These are phyloP conservation scores for Lasiosphaeris hirsuta DNA, from an alignment of 495 filamentous ascomycete genomes.

Conservation along the genomic window DNA sequence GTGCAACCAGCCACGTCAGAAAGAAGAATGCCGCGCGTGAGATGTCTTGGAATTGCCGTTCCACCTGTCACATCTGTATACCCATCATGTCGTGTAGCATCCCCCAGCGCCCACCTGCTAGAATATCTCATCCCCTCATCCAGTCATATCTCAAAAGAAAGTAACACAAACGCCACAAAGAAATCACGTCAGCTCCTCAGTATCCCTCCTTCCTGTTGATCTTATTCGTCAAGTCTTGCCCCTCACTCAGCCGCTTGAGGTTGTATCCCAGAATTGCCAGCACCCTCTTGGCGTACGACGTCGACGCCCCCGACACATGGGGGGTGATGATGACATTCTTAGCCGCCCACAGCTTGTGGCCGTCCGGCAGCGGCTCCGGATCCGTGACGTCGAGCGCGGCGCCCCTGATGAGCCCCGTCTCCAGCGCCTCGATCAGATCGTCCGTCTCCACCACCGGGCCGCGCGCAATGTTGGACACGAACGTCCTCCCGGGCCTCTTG, in stretches of 20 bases:
- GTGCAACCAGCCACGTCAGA: too few species aligned
- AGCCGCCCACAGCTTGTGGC: constrained; percentile 68
- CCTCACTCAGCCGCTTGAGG: constrained; percentile 54
- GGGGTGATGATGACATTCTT: constrained; percentile 76
- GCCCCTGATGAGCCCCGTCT: constrained; percentile 57
- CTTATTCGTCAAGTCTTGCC: constrained; percentile 61
- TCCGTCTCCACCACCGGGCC: constrained; percentile 69
- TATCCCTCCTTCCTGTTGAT: constrained; percentile 24
- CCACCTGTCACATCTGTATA: too few species aligned
- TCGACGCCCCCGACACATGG: constrained; percentile 65
- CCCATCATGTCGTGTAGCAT: too few species aligned
- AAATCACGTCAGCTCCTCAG: background rate
- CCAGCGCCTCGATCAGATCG: constrained; percentile 61
- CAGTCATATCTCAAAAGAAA: too few species aligned
- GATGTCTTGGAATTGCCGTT: too few species aligned
- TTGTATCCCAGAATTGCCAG: constrained; percentile 59
- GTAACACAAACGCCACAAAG: too few species aligned
- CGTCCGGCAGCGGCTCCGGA: constrained; percentile 72
- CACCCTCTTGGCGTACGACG: constrained; percentile 58
- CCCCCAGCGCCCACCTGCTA: too few species aligned
- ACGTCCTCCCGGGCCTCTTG: constrained; percentile 41
- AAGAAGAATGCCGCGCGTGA: too few species aligned
- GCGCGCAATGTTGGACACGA: constrained; percentile 70
- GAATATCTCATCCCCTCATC: too few species aligned
- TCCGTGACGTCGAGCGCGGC: constrained; percentile 85